Base-by-base conservation (phyloP, 331 rosid species). In the Prunus yedoensis region DNA sequence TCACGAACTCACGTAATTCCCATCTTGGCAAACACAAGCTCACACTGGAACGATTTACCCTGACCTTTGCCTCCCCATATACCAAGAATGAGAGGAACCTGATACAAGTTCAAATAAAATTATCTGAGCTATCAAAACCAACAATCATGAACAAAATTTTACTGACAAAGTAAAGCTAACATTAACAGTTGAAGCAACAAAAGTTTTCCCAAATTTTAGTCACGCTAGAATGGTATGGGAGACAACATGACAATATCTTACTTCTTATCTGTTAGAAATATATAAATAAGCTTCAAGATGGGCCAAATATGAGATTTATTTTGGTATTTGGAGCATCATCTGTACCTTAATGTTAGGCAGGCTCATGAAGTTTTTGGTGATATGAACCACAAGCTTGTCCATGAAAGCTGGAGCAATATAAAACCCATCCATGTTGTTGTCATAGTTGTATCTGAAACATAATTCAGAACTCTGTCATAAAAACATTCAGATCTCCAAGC, bases 21-120 rank as follows among this genome's bases (percentile, higher is more conserved):
- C 90, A 87, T 87, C 85, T 87, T 87, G 80, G 90, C 83, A 66
- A 87, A 82, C 56, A 87, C 88, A 74, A 87, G 90, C 80, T 84
- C 90, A 77, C 90, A 87, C 70, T 87, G 88, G 83, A 84, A 87
- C 46, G 88, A 84, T 76, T 87, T 84, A 32, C 90, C 90, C 76
- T 87, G 88, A 63, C 90, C 90, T 43, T 84, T 84, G 64, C 89
- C 89, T 82, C 89, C 89, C 89, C 89, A 85, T 21, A 85, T 21
- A 76, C 89, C 89, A 28, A 85, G 84, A 76, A 85, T 85, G 65
- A 85, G 86, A 66, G 89, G 89, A 69, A 85, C 73, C 89, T 85
- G 70, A 46, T 43, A 28, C 15, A 43, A 13, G 23, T 58, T 30
- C 30, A 66, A 73, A 60, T 4, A 17, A 63, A 66, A 68, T 21